phyloP scores from a whole-genome alignment of 371 early-diverging fungal species.

The Apophysomyces elegans region DNA sequence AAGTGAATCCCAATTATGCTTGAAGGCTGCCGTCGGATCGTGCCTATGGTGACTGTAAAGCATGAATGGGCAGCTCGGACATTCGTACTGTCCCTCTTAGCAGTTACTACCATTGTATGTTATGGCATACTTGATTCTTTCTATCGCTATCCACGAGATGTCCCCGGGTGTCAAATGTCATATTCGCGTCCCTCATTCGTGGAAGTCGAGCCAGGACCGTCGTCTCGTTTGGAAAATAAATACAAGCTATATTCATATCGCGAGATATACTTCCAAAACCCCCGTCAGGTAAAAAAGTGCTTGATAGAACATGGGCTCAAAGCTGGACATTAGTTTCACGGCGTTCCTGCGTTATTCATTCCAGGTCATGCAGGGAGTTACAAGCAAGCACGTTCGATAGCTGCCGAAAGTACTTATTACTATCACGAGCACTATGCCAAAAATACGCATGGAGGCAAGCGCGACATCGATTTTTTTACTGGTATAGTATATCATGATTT shows the following conservation, averaged over 20 bases:
- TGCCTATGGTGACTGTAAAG: slow-evolving; percentile 2
- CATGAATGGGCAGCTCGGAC: not conserved
- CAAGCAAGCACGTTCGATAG: slow-evolving; percentile 86
- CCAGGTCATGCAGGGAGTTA: slow-evolving; percentile 93
- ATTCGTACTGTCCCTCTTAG: not conserved
- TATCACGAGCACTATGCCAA: slow-evolving; percentile 37
- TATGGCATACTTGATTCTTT: slow-evolving; percentile 39
- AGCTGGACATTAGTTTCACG: slow-evolving; percentile 31
- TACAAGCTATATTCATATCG: slow-evolving; percentile 79
- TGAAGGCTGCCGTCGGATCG: too few relatives aligned
- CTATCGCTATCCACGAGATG: slow-evolving; percentile 63
- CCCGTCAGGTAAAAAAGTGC: slow-evolving; percentile 20
- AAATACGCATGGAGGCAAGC: slow-evolving; percentile 21
- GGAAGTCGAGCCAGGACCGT: slow-evolving; percentile 50
- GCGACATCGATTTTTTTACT: slow-evolving; percentile 80
- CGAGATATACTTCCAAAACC: slow-evolving; percentile 59
- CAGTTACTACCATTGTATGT: not conserved
- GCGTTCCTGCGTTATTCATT: slow-evolving; percentile 88
- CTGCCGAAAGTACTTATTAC: slow-evolving; percentile 63
- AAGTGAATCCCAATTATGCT: too few relatives aligned
- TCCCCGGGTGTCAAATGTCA: slow-evolving; percentile 76
- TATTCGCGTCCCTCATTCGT: slow-evolving; percentile 80
- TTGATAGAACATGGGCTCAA: not conserved
- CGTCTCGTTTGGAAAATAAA: slow-evolving; percentile 62
- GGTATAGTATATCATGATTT: slow-evolving; percentile 40